Evolutionary conservation across 805 yeast genomes (phyloP).

Genomic region (Zygoascus biomembranicola): DNA sequence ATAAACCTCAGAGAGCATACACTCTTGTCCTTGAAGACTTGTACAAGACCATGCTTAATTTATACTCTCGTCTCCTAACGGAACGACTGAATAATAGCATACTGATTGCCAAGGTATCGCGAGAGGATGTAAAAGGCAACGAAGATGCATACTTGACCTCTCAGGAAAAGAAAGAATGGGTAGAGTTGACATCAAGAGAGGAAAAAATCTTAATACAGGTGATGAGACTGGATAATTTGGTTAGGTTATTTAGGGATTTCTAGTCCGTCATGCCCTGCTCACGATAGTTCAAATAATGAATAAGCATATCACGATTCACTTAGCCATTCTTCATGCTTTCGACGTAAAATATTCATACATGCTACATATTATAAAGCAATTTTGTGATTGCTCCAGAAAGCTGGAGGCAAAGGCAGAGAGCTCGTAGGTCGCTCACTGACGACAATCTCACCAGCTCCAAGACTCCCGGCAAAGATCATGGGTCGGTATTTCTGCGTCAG

Average conservation of each 20-base stretch:
- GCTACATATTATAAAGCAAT: conserved; percentile 10
- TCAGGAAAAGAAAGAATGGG: conserved; percentile 66
- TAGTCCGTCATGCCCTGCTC: conserved; percentile 9
- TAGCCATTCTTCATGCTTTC: background rate
- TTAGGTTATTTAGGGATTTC: conserved; percentile 32
- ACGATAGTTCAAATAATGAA: background rate
- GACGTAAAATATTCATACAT: background rate
- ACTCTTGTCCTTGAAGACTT: conserved; percentile 40
- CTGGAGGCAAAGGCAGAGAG: conserved; percentile 33
- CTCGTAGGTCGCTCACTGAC: conserved; percentile 70
- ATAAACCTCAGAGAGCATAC: conserved; percentile 46
- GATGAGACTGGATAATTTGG: conserved; percentile 28
- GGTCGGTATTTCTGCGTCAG: conserved; percentile 69
- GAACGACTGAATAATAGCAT: conserved; percentile 53
- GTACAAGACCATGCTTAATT: conserved; percentile 40
- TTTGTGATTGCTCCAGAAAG: conserved; percentile 30
- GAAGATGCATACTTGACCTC: conserved; percentile 68
- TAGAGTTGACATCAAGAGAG: conserved; percentile 35
- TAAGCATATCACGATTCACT: background rate
- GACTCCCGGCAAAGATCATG: conserved; percentile 49
- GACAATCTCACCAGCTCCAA: conserved; percentile 50
- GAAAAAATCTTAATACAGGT: conserved; percentile 26
- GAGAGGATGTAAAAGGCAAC: conserved; percentile 84
- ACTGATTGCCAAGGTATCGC: conserved; percentile 67
- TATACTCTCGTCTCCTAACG: conserved; percentile 27